These are phyloP conservation scores for Withania somnifera DNA, from an alignment of 305 asterid species.

Conservation along the genomic window DNA sequence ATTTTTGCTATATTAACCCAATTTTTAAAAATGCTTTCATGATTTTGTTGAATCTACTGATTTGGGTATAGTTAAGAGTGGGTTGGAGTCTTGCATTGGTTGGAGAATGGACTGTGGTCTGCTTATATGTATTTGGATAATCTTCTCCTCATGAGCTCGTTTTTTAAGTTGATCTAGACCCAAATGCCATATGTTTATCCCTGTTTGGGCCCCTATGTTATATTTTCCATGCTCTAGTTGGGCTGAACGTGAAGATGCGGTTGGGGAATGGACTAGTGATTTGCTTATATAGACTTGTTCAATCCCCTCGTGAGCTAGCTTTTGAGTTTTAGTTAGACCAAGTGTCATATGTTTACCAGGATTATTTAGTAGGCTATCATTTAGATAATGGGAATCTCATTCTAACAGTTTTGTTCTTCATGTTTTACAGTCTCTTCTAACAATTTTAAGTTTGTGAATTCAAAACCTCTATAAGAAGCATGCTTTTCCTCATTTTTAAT, in stretches of 20 bases:
- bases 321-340: not conserved
- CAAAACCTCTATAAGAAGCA: not conserved
- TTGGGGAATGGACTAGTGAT: not conserved
- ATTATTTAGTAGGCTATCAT: not conserved
- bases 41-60: not conserved
- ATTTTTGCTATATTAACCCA: not conserved
- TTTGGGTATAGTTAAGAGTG: not conserved
- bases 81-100: not conserved
- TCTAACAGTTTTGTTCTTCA: not conserved
- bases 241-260: not conserved
- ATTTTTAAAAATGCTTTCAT: not conserved
- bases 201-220: not conserved
- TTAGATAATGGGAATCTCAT: not conserved
- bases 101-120: not conserved
- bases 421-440: not conserved
- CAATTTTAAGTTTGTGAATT: not conserved
- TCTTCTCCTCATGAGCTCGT: not conserved
- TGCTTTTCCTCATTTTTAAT: not conserved
- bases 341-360: not conserved
- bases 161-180: not conserved
- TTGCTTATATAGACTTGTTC: not conserved
- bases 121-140: not conserved
- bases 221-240: not conserved
- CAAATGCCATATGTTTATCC: not conserved
- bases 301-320: not conserved